Percentiles rank a stretch among this genome's conserved stretches.
These are phyloP conservation scores for Coemansia sp. DNA, from an alignment of 192 early-diverging fungal genomes.

Conservation along the genomic window DNA sequence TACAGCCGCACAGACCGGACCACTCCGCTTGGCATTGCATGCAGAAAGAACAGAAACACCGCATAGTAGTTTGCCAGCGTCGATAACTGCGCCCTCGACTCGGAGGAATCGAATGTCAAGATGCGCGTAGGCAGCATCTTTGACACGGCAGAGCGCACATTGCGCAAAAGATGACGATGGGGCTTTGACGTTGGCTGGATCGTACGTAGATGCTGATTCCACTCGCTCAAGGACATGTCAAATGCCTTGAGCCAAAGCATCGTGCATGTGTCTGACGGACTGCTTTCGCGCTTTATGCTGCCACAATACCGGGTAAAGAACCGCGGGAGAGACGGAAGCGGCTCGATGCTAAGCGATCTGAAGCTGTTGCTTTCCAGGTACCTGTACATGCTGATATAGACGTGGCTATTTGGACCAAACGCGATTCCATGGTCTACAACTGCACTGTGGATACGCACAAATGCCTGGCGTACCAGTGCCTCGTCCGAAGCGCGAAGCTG, in stretches of 20 bases:
- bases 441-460: constrained; percentile 27
- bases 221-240: constrained; percentile 23
- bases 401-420: constrained; percentile 11
- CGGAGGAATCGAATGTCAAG: constrained; percentile 31
- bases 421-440: constrained; percentile 19
- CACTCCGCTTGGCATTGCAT: constrained; percentile 44
- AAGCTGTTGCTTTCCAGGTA: constrained; percentile 34
- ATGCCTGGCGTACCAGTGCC: constrained; percentile 32
- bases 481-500: constrained; percentile 24
- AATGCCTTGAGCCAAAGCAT: constrained; percentile 43
- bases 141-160: constrained; percentile 41
- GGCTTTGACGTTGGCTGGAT: constrained; percentile 13
- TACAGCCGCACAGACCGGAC: constrained; percentile 38
- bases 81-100: constrained; percentile 23
- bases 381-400: constrained; percentile 41
- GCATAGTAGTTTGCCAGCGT: constrained; percentile 54
- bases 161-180: constrained; percentile 21
- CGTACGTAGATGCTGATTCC: constrained; percentile 16
- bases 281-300: constrained; percentile 8
- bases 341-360: constrained; percentile 46
- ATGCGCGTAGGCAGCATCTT: constrained; percentile 54
- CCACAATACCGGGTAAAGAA: constrained; percentile 52
- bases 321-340: constrained; percentile 46
- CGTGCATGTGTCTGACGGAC: constrained; percentile 34
- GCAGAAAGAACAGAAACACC: constrained; percentile 53